phyloP scores from a whole-genome alignment of 768 basidiomycete genomes.

The Tricholoma furcatifolium region DNA sequence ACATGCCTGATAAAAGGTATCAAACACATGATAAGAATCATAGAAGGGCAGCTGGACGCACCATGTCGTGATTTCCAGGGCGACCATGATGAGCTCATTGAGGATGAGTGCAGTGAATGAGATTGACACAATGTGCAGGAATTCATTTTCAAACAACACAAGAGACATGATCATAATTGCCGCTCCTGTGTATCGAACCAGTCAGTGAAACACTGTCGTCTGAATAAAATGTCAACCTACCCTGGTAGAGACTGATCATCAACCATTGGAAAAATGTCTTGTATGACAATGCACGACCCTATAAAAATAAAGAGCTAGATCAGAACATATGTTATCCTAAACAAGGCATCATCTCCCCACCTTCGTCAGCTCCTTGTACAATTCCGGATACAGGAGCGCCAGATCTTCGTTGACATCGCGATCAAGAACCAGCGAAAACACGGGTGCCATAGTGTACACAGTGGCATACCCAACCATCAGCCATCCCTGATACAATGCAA shows the following conservation, averaged over 20 bases:
- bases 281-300: constrained; percentile 93
- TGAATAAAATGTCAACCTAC: constrained; percentile 31
- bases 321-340: background rate
- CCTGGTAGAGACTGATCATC: constrained; percentile 98
- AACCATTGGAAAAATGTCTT: constrained; percentile 99
- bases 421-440: constrained; percentile 96
- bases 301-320: background rate
- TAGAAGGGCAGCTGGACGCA: constrained; percentile 26
- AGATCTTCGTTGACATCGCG: constrained; percentile 94
- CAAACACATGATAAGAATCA: background rate
- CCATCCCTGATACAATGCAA: constrained; percentile 98
- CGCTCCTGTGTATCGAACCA: constrained; percentile 54
- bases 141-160: constrained; percentile 94
- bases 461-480: constrained; percentile 96
- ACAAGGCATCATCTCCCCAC: constrained; percentile 37
- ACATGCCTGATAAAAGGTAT: constrained; percentile 61
- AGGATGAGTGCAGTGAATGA: constrained; percentile 95
- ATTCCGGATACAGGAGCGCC: constrained; percentile 92
- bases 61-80: constrained; percentile 97
- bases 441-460: constrained; percentile 96
- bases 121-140: constrained; percentile 96
- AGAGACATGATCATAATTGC: constrained; percentile 99
- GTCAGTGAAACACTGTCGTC: background rate
- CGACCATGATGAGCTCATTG: constrained; percentile 99
- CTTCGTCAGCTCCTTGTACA: constrained; percentile 98